Conservation (phyloP, 78 protist genomes). For the Planoprotostelium fungivorum region DNA sequence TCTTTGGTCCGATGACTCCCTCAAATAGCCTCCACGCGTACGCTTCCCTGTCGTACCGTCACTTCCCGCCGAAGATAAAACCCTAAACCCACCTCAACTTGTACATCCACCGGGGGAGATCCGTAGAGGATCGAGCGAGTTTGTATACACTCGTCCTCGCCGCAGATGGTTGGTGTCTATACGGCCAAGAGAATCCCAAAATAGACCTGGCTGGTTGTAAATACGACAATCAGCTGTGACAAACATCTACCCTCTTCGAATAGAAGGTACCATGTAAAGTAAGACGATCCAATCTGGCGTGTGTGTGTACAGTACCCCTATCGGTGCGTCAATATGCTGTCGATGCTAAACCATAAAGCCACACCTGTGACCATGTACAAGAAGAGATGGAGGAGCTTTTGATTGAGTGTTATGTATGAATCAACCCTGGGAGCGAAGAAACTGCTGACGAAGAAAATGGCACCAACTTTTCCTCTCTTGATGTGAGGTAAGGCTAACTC, state of each 20-base stretch:
- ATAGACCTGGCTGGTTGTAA: background rate
- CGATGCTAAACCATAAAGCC: background rate
- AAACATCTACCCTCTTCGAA: background rate
- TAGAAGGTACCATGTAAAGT: background rate
- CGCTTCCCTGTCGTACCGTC: background rate
- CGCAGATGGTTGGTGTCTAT: no score
- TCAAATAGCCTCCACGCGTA: background rate
- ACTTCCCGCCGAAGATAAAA: background rate
- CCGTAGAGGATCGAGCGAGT: background rate
- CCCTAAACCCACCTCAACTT: background rate
- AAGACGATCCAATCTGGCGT: background rate
- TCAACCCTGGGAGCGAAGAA: background rate
- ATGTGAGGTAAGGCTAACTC: background rate
- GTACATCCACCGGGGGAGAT: background rate
- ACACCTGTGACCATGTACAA: background rate
- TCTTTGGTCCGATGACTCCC: background rate
- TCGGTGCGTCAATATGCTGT: background rate
- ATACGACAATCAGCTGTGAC: background rate
- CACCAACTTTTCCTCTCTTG: background rate
- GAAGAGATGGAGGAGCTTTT: background rate
- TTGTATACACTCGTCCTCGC: background rate
- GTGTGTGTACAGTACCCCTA: background rate
- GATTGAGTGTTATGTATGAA: background rate
- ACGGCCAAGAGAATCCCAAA: background rate
- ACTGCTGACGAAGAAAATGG: background rate